Conservation (phyloP, 2,329 filamentous ascomycete genomes). For the Ophiostoma fasciatum region DNA sequence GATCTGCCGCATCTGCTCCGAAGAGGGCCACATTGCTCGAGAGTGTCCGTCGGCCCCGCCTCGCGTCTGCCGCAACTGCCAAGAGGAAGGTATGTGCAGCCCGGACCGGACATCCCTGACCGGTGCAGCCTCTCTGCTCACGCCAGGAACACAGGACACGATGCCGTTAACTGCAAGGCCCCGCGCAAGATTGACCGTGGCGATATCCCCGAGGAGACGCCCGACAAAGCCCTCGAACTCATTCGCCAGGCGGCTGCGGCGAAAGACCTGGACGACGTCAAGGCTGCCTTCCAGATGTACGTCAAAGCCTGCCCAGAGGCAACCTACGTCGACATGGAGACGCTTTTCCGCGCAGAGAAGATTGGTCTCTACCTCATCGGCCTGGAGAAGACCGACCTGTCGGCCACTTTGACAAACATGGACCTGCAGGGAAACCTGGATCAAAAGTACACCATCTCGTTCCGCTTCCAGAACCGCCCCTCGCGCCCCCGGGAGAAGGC, state of each 20-base stretch:
- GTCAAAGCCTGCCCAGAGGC: slow-evolving; percentile 42
- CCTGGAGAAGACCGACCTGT: slow-evolving; percentile 37
- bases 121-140: no score
- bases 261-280: slow-evolving; percentile 47
- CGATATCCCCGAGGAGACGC: slow-evolving; percentile 29
- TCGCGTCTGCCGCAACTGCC: slow-evolving; percentile 44
- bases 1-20: slow-evolving; percentile 24
- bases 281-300: slow-evolving; percentile 44
- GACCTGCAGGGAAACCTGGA: slow-evolving; percentile 54
- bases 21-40: slow-evolving; percentile 35
- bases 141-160: slow-evolving; percentile 47
- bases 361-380: slow-evolving; percentile 48
- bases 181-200: slow-evolving; percentile 43
- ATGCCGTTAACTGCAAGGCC: slow-evolving; percentile 38
- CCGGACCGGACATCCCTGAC: background rate
- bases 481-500: slow-evolving; percentile 42
- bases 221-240: slow-evolving; percentile 43
- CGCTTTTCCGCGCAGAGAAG: slow-evolving; percentile 36
- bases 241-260: slow-evolving; percentile 36
- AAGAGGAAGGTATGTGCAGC: slow-evolving; percentile 36
- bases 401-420: slow-evolving; percentile 50
- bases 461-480: slow-evolving; percentile 44
- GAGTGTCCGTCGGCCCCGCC: slow-evolving; percentile 40
- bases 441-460: slow-evolving; percentile 48
- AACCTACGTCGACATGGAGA: slow-evolving; percentile 47